These are phyloP conservation scores for Hibiscus mutabilis DNA, from an alignment of 345 rosid species.

Conservation along the genomic window DNA sequence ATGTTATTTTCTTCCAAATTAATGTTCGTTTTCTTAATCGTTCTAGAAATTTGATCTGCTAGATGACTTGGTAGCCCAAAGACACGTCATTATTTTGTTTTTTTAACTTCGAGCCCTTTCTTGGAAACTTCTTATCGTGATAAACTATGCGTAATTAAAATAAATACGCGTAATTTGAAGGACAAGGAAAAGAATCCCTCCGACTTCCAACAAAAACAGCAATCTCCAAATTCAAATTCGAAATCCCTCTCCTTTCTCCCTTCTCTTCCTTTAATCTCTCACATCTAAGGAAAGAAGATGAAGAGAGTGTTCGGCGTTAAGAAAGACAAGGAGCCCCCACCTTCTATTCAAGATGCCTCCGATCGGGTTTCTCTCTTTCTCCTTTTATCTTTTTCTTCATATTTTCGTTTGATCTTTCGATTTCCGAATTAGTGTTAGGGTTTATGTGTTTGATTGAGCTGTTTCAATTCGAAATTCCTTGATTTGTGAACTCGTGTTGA, in stretches of 20 bases:
- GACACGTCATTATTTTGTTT: too few species aligned
- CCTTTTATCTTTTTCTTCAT: neutral
- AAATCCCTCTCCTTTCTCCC: neutral
- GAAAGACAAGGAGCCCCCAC: constrained; percentile 94
- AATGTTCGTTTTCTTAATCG: too few species aligned
- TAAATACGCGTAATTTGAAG: neutral
- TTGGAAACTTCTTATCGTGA: neutral
- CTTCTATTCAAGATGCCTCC: constrained; percentile 75
- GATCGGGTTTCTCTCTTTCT: constrained; percentile 46
- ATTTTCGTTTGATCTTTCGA: neutral
- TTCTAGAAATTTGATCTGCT: too few species aligned
- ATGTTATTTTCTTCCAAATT: too few species aligned
- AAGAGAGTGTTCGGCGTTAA: constrained; percentile 78
- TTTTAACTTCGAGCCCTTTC: too few species aligned
- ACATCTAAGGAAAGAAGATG: constrained; percentile 38
- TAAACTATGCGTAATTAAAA: neutral
- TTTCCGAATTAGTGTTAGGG: neutral
- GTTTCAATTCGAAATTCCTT: neutral
- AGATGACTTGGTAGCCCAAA: too few species aligned
- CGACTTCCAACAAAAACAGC: neutral
- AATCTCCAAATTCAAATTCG: neutral
- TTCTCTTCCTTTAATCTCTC: neutral
- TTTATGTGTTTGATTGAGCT: neutral
- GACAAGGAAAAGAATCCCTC: neutral
- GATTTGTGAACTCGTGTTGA: neutral